Base-by-base conservation (phyloP, 345 rosid species). In the Salix suchowensis region DNA sequence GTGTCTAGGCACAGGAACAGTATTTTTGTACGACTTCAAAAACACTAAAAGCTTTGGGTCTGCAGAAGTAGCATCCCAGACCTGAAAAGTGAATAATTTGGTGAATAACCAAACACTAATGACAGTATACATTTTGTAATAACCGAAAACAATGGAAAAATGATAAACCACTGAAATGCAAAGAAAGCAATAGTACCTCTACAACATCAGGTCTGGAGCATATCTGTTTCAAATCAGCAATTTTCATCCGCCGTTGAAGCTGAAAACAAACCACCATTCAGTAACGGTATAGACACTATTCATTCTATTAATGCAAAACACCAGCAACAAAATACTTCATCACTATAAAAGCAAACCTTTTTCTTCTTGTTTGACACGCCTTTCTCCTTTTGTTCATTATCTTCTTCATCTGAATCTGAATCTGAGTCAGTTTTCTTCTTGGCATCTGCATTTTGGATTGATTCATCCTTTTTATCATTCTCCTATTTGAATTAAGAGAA, bases 51-150 rank as follows among this genome's bases (percentile, higher is more conserved):
- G 77, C 88, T 94, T 96, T 4, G 99, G 98, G 77, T 96, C 99
- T 52, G 97, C 92, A 21, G 99, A 78, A 78, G 97, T 96, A n/a
- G 98, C 98, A 82, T 96, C 99, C 99, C 99, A 96, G 54, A 96
- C 97, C 99, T 96, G 79, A 72, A 78, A 82, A 60, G n/a, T n/a
- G 50, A 65, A 73, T 24, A 75, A 48, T 65, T 9, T 26, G 58
- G 26, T 50, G 4, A 11, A 6, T 15, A 7, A 44, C 55, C 32
- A 24, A 50, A 12, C 16, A 13, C 1, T 34, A 65, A 65, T 5
- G 21, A 30, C 23, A 50, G 26, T 7, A 55, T 0, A 37, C 11
- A 2, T n/a, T 7, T 5, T 6, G 8, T 36, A 50, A 67, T 6
- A 12, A 64, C 55, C 19, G 68, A 9, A 68, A 6, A 54, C 16